Evolutionary conservation across 768 basidiomycete species (phyloP), one percentile per base, ranked within the genome.

Genomic region (Leccinum boreale): DNA sequence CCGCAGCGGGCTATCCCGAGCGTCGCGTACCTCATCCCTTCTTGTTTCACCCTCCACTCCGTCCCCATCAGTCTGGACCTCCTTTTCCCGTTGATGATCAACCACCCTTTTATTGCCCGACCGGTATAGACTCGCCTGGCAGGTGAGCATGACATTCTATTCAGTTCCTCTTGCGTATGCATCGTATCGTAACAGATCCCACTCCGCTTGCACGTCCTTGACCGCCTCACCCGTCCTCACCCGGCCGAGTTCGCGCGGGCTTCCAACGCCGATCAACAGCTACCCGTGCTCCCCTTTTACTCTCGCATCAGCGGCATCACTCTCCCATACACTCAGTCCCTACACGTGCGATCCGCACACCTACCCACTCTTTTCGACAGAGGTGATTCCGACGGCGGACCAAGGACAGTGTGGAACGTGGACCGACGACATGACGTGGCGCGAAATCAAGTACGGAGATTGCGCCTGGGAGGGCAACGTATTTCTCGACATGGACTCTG

Each of bases 171-270:
- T 4, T 9, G 24, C 0, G 14, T 50, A n/a, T 39, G 14, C 2
- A 29, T 50, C 49, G 21, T 14, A 26, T 44, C 10, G 29, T 29
- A 29, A 36, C 47, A 61, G 59, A 35, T 55, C 57, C 7, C 29
- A 52, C 2, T 56, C 59, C 6, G 28, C 64, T 1, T 59, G 56
- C 7, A 39, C 64, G 2, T 62, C 58, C 9, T 24, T 35, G 12
- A 56, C 60, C 0, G 29, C 58, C 1, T 63, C 64, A 1, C 54
- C 58, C 10, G 24, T 42, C 17, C n/a, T 54, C n/a, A 50, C 56
- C 1, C 52, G 57, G 12, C 31, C 51, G 3, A 24, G 50, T 44
- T 56, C 50, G 12, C 39, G 21, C 4, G 44, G 51, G 8, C 33
- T 45, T 1, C 58, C 46, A 1, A 62, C 52, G 9, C 61, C 61